Evolutionary conservation across 768 basidiomycete genomes (phyloP).

Genomic region (Daedaleopsis sinensis): DNA sequence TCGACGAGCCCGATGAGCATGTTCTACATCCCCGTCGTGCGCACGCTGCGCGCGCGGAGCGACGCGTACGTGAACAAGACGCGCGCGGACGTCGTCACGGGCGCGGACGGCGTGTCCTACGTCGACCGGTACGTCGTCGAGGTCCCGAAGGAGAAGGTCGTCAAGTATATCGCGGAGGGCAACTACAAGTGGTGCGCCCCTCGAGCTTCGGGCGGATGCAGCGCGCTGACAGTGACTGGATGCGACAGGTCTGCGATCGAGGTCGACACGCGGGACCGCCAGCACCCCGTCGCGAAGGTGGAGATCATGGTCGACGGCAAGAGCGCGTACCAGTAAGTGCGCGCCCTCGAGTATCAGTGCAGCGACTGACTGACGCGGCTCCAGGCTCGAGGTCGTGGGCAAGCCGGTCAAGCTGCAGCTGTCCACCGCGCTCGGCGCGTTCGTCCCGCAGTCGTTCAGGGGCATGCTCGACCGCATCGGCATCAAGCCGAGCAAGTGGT

Average conservation of each 20-base stretch:
- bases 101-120: conserved; percentile 29
- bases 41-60: conserved; percentile 52
- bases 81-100: conserved; percentile 27
- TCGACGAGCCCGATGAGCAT: conserved; percentile 72
- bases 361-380: neutral
- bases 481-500: conserved; percentile 58
- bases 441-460: conserved; percentile 51
- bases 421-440: conserved; percentile 48
- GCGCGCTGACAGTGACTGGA: neutral
- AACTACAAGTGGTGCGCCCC: conserved; percentile 62
- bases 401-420: conserved; percentile 46
- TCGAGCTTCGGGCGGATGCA: neutral
- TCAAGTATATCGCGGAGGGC: conserved; percentile 65
- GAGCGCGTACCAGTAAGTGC: conserved; percentile 50
- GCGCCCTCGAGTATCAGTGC: neutral
- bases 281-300: conserved; percentile 54
- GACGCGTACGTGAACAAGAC: conserved; percentile 43
- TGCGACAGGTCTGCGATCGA: conserved; percentile 63
- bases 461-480: conserved; percentile 60
- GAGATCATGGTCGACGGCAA: conserved; percentile 66
- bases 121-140: conserved; percentile 34
- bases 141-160: conserved; percentile 54
- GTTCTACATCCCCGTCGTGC: conserved; percentile 65
- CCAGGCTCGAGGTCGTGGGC: conserved; percentile 52
- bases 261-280: conserved; percentile 60